phyloP scores from a whole-genome alignment of 768 basidiomycete species.

The Hebeloma cylindrosporum region DNA sequence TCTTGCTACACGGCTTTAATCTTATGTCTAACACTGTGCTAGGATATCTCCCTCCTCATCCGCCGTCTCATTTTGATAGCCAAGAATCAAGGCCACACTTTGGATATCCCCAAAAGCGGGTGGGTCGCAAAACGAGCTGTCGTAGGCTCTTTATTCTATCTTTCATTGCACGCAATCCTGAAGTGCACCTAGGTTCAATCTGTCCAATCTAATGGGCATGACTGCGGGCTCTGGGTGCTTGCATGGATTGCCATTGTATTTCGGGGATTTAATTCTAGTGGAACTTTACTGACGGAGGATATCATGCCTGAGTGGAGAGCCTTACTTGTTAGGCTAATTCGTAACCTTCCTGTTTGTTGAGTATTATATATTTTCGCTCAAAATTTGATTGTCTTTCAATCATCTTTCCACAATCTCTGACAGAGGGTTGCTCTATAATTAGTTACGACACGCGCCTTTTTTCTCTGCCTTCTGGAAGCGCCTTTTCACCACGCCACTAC shows the following conservation, averaged over 20 bases:
- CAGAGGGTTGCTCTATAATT: too few relatives aligned
- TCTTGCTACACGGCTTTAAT: background rate
- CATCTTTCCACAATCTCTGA: too few relatives aligned
- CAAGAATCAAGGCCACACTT: background rate
- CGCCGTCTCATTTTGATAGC: background rate
- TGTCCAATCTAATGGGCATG: conserved; percentile 11
- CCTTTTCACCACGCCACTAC: too few relatives aligned
- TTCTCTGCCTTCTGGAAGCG: too few relatives aligned
- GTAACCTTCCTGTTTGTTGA: background rate
- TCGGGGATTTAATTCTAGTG: background rate
- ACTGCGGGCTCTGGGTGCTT: conserved; percentile 15
- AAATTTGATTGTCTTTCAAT: conserved; percentile 7
- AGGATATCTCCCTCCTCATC: background rate
- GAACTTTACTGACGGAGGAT: background rate
- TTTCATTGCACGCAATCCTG: background rate
- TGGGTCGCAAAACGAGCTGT: background rate
- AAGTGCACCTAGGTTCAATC: conserved; percentile 3
- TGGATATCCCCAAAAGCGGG: background rate
- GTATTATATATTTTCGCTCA: conserved; percentile 11
- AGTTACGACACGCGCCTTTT: too few relatives aligned
- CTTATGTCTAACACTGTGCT: background rate
- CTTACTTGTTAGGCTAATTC: background rate
- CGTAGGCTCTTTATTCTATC: too few relatives aligned
- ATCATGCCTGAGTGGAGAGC: background rate
- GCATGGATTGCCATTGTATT: conserved; percentile 9